Conservation (phyloP, 2,329 filamentous ascomycete species). For the Ophiostoma ips region DNA sequence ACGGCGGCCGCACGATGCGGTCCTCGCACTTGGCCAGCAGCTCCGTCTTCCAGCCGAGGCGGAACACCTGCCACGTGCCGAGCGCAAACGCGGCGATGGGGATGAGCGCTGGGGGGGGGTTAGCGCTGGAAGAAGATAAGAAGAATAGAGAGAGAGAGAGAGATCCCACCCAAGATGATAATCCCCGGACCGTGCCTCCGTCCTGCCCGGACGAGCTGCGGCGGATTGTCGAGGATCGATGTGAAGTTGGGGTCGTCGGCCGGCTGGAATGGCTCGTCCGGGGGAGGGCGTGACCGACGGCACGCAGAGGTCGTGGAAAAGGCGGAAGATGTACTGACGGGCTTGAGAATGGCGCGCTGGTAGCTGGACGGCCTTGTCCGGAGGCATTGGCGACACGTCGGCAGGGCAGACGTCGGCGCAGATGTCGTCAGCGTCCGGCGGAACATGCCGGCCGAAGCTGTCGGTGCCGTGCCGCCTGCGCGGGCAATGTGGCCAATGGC, state of each 20-base stretch:
- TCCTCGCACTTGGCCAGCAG: constrained; percentile 87
- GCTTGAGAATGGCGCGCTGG: neutral
- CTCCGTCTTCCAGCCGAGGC: constrained; percentile 86
- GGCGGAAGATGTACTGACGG: neutral
- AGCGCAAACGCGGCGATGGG: constrained; percentile 81
- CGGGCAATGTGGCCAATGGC: neutral
- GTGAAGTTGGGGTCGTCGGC: constrained; percentile 68
- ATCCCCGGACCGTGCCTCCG: constrained; percentile 65
- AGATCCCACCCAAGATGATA: constrained; percentile 51
- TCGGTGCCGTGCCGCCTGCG: neutral
- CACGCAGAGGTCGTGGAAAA: constrained; percentile 3
- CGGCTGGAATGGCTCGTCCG: constrained; percentile 25
- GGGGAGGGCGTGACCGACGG: neutral
- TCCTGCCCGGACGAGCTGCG: constrained; percentile 62
- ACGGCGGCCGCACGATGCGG: constrained; percentile 68
- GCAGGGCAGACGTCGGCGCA: neutral
- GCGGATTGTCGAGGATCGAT: constrained; percentile 77
- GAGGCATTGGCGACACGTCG: constrained; percentile 3
- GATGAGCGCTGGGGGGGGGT: constrained; percentile 71
- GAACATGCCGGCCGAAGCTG: neutral
- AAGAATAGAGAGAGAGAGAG: constrained; percentile 4
- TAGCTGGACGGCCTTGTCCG: neutral
- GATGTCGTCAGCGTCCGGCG: neutral
- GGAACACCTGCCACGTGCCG: constrained; percentile 90
- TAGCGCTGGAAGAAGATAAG: no score